Evolutionary conservation across 176 grass and related monocot species (phyloP).

Genomic region (Chrysopogon serrulatus): DNA sequence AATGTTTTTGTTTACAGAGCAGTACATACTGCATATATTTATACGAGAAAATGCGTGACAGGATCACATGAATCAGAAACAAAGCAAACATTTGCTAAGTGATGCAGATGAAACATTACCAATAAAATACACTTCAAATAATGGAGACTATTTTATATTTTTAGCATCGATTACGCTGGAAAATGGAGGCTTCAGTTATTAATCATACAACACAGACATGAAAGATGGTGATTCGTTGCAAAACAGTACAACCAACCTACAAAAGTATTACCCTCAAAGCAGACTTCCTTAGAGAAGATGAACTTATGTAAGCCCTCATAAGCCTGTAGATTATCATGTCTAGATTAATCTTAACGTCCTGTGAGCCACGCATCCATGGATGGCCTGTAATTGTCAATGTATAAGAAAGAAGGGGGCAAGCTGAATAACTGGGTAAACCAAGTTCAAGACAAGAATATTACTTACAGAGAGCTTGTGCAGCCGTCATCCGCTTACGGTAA

Average conservation of each 20-base stretch:
- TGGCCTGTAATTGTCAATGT: conserved; percentile 39
- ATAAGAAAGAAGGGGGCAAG: neutral
- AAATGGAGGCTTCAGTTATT: neutral
- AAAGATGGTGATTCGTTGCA: neutral
- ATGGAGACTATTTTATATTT: neutral
- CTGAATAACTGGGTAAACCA: neutral
- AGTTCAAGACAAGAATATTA: conserved; percentile 10
- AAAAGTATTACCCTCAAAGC: conserved; percentile 58
- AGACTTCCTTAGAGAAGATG: conserved; percentile 62
- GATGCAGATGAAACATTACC: neutral
- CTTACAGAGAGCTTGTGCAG: conserved; percentile 81
- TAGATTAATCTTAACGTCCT: conserved; percentile 49
- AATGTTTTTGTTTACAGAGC: neutral
- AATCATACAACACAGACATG: neutral
- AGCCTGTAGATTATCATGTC: conserved; percentile 72
- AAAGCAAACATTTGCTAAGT: neutral
- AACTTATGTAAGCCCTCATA: conserved; percentile 64
- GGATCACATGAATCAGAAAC: neutral
- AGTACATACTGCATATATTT: neutral
- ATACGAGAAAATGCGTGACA: neutral
- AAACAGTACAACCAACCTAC: conserved; percentile 10
- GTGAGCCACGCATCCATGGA: conserved; percentile 53
- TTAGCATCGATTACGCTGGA: neutral
- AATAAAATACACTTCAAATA: neutral
- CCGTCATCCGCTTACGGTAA: conserved; percentile 94